A percentile compares a stretch with the other conserved stretches of the same genome.
Evolutionary conservation across 2,329 filamentous ascomycete genomes (phyloP).

Genomic region (Colletotrichum neosansevieriae): DNA sequence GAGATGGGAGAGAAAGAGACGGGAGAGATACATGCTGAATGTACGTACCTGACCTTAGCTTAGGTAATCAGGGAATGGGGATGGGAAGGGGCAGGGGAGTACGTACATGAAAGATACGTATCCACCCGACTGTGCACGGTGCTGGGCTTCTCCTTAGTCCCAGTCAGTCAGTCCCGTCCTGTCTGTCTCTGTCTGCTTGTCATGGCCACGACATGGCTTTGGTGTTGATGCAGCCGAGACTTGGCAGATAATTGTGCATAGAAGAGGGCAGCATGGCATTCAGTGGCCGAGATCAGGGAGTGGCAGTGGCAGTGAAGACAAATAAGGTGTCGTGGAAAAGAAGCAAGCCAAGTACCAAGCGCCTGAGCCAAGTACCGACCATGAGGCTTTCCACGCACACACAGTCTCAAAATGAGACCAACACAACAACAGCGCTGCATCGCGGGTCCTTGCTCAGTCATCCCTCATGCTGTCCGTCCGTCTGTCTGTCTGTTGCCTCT

Average conservation of each 20-base stretch:
- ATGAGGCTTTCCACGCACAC: constrained; percentile 7
- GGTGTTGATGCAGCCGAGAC: constrained; percentile 1
- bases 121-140: no score
- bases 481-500: constrained; percentile 1
- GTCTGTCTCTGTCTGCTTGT: not conserved
- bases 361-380: constrained; percentile 9
- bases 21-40: no score
- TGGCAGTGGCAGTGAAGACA: constrained; percentile 7
- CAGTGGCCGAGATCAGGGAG: no score
- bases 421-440: constrained; percentile 1
- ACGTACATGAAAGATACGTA: no score
- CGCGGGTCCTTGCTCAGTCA: constrained; percentile 6
- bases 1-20: no score
- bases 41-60: no score
- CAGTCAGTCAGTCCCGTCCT: no score
- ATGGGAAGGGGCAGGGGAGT: no score
- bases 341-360: no score
- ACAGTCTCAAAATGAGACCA: constrained; percentile 22
- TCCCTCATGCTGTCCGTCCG: not conserved
- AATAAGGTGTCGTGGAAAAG: not conserved
- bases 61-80: no score
- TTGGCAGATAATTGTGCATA: constrained; percentile 9
- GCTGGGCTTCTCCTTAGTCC: no score
- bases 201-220: constrained; percentile 17
- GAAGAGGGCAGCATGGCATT: not conserved